A percentile compares a stretch with the other conserved stretches of the same genome.
Evolutionary conservation across 352 stramenopile genomes (phyloP).

Genomic region (Phytophthora foliorum): DNA sequence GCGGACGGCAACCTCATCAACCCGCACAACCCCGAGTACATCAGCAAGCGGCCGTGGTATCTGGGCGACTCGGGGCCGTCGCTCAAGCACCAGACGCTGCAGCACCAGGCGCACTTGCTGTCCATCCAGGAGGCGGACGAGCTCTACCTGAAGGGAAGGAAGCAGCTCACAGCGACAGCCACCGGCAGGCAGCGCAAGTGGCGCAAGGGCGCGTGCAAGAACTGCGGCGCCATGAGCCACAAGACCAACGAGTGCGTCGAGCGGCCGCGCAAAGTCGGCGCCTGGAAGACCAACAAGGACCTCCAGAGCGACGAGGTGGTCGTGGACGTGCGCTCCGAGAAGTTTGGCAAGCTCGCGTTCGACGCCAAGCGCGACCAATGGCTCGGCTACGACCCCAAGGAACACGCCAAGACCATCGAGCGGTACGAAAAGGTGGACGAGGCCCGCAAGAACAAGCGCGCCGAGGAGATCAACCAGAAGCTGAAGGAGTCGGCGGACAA

Average conservation of each 20-base stretch:
- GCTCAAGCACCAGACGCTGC: slow-evolving; percentile 95
- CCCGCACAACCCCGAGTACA: slow-evolving; percentile 99
- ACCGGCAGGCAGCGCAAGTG: slow-evolving; percentile 64
- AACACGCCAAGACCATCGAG: slow-evolving; percentile 81
- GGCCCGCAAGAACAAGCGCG: slow-evolving; percentile 79
- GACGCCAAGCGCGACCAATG: slow-evolving; percentile 98
- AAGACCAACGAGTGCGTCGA: slow-evolving; percentile 95
- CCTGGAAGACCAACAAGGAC: slow-evolving; percentile 94
- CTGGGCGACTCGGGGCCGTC: slow-evolving; percentile 94
- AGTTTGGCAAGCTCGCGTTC: slow-evolving; percentile 96
- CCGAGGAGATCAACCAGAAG: slow-evolving; percentile 84
- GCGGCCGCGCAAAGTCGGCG: slow-evolving; percentile 90
- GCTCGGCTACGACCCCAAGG: slow-evolving; percentile 94
- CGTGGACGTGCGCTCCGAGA: slow-evolving; percentile 88
- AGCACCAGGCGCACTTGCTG: slow-evolving; percentile 93
- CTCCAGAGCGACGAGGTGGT: slow-evolving; percentile 88
- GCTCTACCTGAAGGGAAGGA: slow-evolving; percentile 68
- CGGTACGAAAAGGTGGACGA: slow-evolving; percentile 88
- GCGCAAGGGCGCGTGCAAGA: slow-evolving; percentile 94
- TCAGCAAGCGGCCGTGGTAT: slow-evolving; percentile 99
- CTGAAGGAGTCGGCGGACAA: slow-evolving; percentile 60
- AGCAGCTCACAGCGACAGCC: slow-evolving; percentile 2
- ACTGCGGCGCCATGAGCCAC: slow-evolving; percentile 95
- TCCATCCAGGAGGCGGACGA: slow-evolving; percentile 92
- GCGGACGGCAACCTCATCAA: slow-evolving; percentile 98